Base-by-base conservation (phyloP, 768 basidiomycete genomes). In the Leccinum variicolor region DNA sequence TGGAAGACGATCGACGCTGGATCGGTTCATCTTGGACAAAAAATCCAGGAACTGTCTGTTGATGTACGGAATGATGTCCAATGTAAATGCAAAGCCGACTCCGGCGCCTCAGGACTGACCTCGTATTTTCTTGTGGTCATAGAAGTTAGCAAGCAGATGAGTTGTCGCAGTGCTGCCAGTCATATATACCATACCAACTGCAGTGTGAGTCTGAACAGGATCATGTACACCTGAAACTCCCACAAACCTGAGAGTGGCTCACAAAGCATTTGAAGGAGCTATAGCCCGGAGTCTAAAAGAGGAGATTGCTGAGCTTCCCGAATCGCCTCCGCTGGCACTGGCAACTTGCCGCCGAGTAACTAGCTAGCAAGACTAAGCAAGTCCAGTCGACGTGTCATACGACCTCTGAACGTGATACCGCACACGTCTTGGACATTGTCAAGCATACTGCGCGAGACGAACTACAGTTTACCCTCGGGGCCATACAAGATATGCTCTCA, bases 21-120 rank as follows among this genome's bases (percentile, higher is more conserved):
- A 11, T 36, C 23, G 43, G 51, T 34, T 56, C 47, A 53, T 63
- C 56, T 53, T 58, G 62, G 13, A 52, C n/a, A 55, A 58, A 63
- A 34, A 47, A 58, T 6, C 60, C 56, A 19, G 39, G 6, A 5
- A 55, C 55, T 28, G 33, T 4, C 50, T 52, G 50, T 54, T 2
- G 8, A n/a, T 31, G 5, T 2, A 28, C 2, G 53, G 1, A 7
- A 25, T 6, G n/a, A 33, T 13, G 31, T 19, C 28, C 17, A 33
- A 25, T 13, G 21, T 15, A 10, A 26, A 51, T 45, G 31, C 8
- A 34, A 49, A 17, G 9, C 10, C 21, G 8, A n/a, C 6, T 8
- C 7, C 11, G 31, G 31, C 13, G 31, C 13, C 6, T 25, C 11
- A 21, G 21, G 13, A 23, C 34, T 28, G 9, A 50, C 55, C 39